phyloP scores from a whole-genome alignment of 148 eudicot species.

The Nepenthes gracilis region DNA sequence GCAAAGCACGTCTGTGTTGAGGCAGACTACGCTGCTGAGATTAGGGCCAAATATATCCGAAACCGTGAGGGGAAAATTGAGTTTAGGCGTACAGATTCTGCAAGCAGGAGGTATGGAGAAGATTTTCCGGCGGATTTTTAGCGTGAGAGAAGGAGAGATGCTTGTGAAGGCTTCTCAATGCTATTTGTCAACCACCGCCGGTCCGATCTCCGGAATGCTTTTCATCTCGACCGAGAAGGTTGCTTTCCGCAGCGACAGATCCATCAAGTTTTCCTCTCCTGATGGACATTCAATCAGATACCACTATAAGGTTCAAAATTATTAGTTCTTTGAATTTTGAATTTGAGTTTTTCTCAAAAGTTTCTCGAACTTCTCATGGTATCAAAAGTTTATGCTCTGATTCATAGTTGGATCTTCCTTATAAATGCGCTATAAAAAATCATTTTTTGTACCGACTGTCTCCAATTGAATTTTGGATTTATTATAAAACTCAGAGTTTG shows the following conservation, averaged over 20 bases:
- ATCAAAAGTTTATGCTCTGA: too few species aligned
- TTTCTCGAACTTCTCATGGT: too few species aligned
- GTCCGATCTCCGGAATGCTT: slow-evolving; percentile 34
- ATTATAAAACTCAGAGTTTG: too few species aligned
- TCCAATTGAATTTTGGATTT: too few species aligned
- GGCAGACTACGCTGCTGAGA: too few species aligned
- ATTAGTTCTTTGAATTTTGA: too few species aligned
- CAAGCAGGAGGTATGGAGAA: slow-evolving; percentile 25
- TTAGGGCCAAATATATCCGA: too few species aligned
- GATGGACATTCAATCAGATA: neutral
- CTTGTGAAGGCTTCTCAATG: slow-evolving; percentile 38
- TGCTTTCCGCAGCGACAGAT: slow-evolving; percentile 35
- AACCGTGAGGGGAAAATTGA: slow-evolving; percentile 29
- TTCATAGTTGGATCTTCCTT: too few species aligned
- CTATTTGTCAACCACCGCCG: slow-evolving; percentile 38
- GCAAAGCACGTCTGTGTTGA: too few species aligned
- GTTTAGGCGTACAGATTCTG: slow-evolving; percentile 27
- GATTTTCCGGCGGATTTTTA: slow-evolving; percentile 30
- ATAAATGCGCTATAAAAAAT: too few species aligned
- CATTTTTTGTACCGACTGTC: too few species aligned
- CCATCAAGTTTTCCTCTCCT: neutral
- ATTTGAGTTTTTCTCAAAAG: too few species aligned
- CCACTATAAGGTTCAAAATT: neutral
- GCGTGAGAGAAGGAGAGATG: slow-evolving; percentile 25
- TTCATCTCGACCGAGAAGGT: slow-evolving; percentile 37